Evolutionary conservation across 2,329 filamentous ascomycete species (phyloP).

Genomic region (Dactylellina haptotyla): DNA sequence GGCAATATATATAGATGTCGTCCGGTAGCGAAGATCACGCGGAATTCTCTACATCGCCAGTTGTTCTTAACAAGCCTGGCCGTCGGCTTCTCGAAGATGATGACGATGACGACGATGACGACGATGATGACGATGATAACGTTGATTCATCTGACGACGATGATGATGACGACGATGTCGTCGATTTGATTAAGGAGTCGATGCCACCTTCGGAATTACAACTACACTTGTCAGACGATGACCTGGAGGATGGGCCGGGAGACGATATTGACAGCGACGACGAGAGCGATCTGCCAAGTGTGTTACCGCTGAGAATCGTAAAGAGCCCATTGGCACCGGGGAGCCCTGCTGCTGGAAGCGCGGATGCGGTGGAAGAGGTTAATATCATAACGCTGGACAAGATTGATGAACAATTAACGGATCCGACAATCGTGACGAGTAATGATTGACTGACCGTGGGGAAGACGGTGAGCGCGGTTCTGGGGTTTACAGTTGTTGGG

Average conservation of each 20-base stretch:
- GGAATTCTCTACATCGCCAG: slow-evolving; percentile 44
- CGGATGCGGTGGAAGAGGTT: slow-evolving; percentile 43
- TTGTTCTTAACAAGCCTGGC: slow-evolving; percentile 28
- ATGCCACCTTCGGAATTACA: slow-evolving; percentile 48
- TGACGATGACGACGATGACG: slow-evolving; percentile 30
- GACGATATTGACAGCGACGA: slow-evolving; percentile 52
- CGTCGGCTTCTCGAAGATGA: slow-evolving; percentile 34
- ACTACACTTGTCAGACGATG: slow-evolving; percentile 50
- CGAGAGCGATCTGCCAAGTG: slow-evolving; percentile 42
- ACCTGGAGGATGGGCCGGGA: slow-evolving; percentile 40
- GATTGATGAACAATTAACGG: slow-evolving; percentile 49
- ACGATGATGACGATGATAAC: slow-evolving; percentile 36
- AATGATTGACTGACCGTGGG: slow-evolving; percentile 53
- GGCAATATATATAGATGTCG: slow-evolving; percentile 33
- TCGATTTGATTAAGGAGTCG: slow-evolving; percentile 50
- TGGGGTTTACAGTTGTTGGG: slow-evolving; percentile 25
- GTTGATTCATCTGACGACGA: slow-evolving; percentile 42
- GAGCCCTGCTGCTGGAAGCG: slow-evolving; percentile 9
- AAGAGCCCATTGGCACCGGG: slow-evolving; percentile 25
- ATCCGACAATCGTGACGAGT: slow-evolving; percentile 40
- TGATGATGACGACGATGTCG: slow-evolving; percentile 52
- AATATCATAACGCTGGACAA: slow-evolving; percentile 52
- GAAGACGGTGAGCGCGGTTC: slow-evolving; percentile 8
- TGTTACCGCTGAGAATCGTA: slow-evolving; percentile 46
- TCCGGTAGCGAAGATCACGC: slow-evolving; percentile 51